Percentiles rank a stretch among this genome's conserved stretches.
Evolutionary conservation across 2,329 filamentous ascomycete species (phyloP).

Genomic region (Mycogone perniciosa): DNA sequence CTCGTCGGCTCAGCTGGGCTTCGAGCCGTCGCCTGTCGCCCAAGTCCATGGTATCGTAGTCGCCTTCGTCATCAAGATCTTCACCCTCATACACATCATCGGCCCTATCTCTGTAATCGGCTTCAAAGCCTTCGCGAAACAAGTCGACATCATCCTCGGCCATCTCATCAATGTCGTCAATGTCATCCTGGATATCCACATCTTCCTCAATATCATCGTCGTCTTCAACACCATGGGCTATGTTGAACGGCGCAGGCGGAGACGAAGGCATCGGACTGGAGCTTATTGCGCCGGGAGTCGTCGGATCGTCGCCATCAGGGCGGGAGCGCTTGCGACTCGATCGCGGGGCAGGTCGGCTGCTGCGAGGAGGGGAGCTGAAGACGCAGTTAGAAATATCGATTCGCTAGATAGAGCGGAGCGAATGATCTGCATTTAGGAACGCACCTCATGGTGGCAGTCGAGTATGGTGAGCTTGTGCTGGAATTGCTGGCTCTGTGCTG

Average conservation of each 20-base stretch:
- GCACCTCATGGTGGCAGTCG: conserved; percentile 20
- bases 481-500: neutral
- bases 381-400: conserved; percentile 9
- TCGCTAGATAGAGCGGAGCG: too few relatives aligned
- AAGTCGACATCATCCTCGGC: conserved; percentile 76
- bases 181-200: conserved; percentile 63
- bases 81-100: conserved; percentile 63
- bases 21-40: conserved; percentile 65
- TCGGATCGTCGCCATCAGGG: conserved; percentile 43
- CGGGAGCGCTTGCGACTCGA: conserved; percentile 51
- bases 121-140: conserved; percentile 67
- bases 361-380: conserved; percentile 74
- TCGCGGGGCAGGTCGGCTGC: conserved; percentile 57
- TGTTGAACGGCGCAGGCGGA: conserved; percentile 52
- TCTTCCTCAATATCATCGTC: conserved; percentile 69
- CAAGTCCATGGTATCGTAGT: conserved; percentile 64
- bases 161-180: conserved; percentile 73
- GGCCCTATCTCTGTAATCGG: conserved; percentile 62
- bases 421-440: neutral
- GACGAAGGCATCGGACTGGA: conserved; percentile 63
- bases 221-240: conserved; percentile 62
- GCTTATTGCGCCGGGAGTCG: conserved; percentile 44
- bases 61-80: conserved; percentile 70
- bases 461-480: neutral
- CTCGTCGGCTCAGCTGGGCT: conserved; percentile 64